phyloP scores from a whole-genome alignment of 108 stramenopile genomes.

The Nitzschia sp. region DNA sequence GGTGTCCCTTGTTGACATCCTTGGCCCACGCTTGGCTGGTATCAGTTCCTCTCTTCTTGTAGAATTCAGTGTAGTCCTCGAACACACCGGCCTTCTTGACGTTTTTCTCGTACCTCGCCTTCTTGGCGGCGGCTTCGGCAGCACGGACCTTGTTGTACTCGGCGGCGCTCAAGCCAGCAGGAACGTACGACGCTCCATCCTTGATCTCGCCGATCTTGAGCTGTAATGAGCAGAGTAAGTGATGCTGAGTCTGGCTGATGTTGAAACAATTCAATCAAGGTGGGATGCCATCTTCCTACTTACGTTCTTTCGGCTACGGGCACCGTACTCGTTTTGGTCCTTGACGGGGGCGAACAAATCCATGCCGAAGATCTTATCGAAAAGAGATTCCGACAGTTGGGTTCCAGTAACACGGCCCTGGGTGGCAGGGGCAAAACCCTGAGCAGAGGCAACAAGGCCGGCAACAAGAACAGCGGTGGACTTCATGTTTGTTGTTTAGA shows the following conservation, averaged over 20 bases:
- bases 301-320: constrained; percentile 52
- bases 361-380: constrained; percentile 47
- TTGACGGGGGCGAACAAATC: constrained; percentile 54
- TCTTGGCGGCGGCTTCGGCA: constrained; percentile 50
- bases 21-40: constrained; percentile 45
- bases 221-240: constrained; percentile 4
- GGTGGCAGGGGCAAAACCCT: constrained; percentile 33
- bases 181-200: constrained; percentile 54
- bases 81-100: constrained; percentile 69
- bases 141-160: constrained; percentile 53
- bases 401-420: constrained; percentile 18
- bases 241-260: neutral
- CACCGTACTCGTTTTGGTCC: constrained; percentile 71
- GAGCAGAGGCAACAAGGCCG: constrained; percentile 24
- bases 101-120: constrained; percentile 55
- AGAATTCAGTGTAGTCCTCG: constrained; percentile 61
- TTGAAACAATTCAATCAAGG: neutral
- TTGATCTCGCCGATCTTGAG: constrained; percentile 51
- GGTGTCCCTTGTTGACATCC: constrained; percentile 49
- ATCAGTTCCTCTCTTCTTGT: constrained; percentile 68
- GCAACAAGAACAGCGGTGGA: constrained; percentile 20
- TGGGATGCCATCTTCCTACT: neutral
- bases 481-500: constrained; percentile 31
- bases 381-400: constrained; percentile 15
- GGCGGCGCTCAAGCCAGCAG: constrained; percentile 48